Conservation (phyloP, 306 rosid species). For the Begonia peltatifolia region DNA sequence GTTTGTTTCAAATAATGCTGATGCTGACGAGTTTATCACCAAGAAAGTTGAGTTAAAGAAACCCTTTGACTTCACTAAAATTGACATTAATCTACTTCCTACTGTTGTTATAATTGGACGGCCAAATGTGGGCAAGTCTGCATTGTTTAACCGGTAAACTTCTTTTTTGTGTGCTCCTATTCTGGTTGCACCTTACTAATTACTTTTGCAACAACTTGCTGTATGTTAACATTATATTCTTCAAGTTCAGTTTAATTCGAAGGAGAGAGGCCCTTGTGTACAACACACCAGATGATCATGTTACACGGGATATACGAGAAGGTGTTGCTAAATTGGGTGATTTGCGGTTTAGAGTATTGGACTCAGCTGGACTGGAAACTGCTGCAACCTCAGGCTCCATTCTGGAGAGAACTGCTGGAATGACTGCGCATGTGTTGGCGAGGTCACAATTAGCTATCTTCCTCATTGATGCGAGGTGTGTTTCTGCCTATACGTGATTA, state of each 20-base stretch:
- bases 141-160: conserved; percentile 54
- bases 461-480: conserved; percentile 68
- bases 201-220: background rate
- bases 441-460: conserved; percentile 57
- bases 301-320: conserved; percentile 83
- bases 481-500: background rate
- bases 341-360: conserved; percentile 77
- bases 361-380: conserved; percentile 86
- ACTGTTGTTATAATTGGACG: conserved; percentile 52
- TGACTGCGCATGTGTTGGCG: conserved; percentile 57
- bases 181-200: background rate
- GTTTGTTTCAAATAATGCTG: background rate
- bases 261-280: conserved; percentile 91
- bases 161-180: background rate
- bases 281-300: conserved; percentile 90
- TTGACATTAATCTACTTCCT: conserved; percentile 39
- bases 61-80: conserved; percentile 44
- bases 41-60: conserved; percentile 12
- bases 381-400: conserved; percentile 64
- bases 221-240: background rate
- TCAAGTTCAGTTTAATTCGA: conserved; percentile 40
- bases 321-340: conserved; percentile 84
- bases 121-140: conserved; percentile 67
- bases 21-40: background rate
- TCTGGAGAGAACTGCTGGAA: conserved; percentile 72